Evolutionary conservation across 331 rosid genomes (phyloP), one percentile per base, ranked within the genome.

Genomic region (Cucumis variabilis): DNA sequence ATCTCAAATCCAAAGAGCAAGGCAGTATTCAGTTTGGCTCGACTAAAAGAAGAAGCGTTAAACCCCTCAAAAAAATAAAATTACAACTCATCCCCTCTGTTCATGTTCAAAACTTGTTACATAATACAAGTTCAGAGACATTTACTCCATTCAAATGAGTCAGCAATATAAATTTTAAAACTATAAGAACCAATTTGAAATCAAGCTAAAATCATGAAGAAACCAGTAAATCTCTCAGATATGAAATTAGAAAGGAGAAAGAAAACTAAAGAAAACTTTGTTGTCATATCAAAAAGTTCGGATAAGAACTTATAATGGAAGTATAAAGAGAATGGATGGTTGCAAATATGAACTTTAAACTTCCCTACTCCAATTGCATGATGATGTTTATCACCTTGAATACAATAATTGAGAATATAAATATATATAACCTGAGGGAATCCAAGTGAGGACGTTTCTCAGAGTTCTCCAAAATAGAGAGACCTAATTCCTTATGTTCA

Each of bases 401-500:
- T 55, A 55, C 69, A 60, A 55, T 55, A 80, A 28, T 80, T 80
- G 85, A 66, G 69, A 46, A 44, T 75, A 20, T 44, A 25, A 7
- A 25, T 24, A 8, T 8, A 79, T 16, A 77, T 48, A 50, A 46
- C 63, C 82, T 23, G 15, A 76, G 63, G 33, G 53, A 20, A 73
- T 73, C 44, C 50, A 74, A 41, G 53, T 19, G 12, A 3, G 79
- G 25, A 19, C 25, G 14, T 73, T 73, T 41, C 55, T 44, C 17
- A 74, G 81, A 21, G 24, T 77, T 24, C 66, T n/a, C 46, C 83
- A 77, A 41, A 77, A n/a, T 13, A 50, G 23, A 76, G 65, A 51
- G 62, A 78, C 66, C 66, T 78, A 78, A 50, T 78, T 78, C 46
- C 46, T 78, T 78, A 78, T 51, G 83, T 50, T 77, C 62, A 53